phyloP scores from a whole-genome alignment of 108 stramenopile genomes.

The Nitzschia putrida region DNA sequence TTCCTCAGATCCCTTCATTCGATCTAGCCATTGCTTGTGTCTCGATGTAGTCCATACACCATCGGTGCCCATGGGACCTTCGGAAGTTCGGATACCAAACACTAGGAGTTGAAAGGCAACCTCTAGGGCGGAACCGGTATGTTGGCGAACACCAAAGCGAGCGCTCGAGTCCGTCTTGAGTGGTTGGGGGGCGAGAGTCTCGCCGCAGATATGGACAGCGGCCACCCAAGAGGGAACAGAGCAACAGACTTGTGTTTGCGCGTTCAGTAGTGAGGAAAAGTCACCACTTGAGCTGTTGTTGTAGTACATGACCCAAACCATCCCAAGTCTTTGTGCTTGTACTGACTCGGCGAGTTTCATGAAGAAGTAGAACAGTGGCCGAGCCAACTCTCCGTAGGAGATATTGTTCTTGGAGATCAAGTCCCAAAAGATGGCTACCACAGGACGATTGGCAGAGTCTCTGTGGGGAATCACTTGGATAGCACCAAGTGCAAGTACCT shows the following conservation, averaged over 20 bases:
- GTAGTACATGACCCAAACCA: background rate
- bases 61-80: conserved; percentile 7
- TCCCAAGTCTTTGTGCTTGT: background rate
- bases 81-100: background rate
- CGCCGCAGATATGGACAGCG: background rate
- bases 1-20: background rate
- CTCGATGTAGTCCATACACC: background rate
- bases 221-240: background rate
- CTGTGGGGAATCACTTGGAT: background rate
- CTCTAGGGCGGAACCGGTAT: background rate
- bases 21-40: background rate
- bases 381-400: too few species aligned
- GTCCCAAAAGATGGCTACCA: too few species aligned
- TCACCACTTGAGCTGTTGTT: background rate
- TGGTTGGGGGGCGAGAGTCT: background rate
- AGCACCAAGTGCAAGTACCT: background rate
- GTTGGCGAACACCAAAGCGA: conserved; percentile 6
- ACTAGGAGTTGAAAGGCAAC: background rate
- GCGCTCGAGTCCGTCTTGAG: background rate
- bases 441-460: background rate
- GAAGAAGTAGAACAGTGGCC: too few species aligned
- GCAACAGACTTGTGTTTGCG: background rate
- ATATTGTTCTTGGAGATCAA: too few species aligned
- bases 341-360: too few species aligned
- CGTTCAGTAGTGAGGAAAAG: background rate